Base-by-base conservation (phyloP, 2,329 filamentous ascomycete genomes). In the Ophiostoma himal-ulmi region DNA sequence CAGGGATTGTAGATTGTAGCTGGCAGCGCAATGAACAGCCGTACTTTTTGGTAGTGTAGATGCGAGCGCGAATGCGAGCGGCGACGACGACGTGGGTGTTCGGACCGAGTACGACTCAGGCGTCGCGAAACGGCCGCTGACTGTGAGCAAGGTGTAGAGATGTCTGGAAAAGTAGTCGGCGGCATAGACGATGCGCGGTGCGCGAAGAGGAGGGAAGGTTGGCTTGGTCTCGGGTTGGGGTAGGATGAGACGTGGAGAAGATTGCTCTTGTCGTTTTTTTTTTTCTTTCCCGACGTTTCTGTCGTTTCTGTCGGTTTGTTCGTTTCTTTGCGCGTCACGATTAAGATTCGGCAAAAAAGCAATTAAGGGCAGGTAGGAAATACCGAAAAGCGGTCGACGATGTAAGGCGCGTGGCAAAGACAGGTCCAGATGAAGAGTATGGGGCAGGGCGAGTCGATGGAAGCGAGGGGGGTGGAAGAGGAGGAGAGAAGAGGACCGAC, bases 131-230 rank as follows among this genome's bases (percentile, higher is more conserved):
- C 13, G 22, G 65, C 39, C 37, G 39, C 65, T 6, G n/a, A 20
- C 11, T 39, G 37, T 41, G 37, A n/a, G 65, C 8, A 39, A n/a
- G n/a, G 22, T 44, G n/a, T 30, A 26, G 37, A n/a, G 20, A 37
- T 44, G 37, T 41, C 39, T 39, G 37, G 1, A 41, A 26, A 30
- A 22, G 22, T 48, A 41, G 65, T 48, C 39, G 36, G 39, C 65
- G 37, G 65, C 65, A 67, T 67, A 67, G 65, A 67, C 65, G 65
- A 20, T 67, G 22, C 22, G 65, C 65, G 22, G 37, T 41, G 39
- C 65, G 37, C 65, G 39, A 67, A 14, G 65, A 67, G 17, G n/a
- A 6, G 20, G 5, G 20, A 65, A 7, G 7, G 11, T 20, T 30
- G 30, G 30, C 14, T 64, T 65, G 17, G 34, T 65, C 60, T 7